These are phyloP conservation scores for Colletotrichum simmondsii DNA, from an alignment of 2,329 filamentous ascomycete genomes.

Conservation along the genomic window DNA sequence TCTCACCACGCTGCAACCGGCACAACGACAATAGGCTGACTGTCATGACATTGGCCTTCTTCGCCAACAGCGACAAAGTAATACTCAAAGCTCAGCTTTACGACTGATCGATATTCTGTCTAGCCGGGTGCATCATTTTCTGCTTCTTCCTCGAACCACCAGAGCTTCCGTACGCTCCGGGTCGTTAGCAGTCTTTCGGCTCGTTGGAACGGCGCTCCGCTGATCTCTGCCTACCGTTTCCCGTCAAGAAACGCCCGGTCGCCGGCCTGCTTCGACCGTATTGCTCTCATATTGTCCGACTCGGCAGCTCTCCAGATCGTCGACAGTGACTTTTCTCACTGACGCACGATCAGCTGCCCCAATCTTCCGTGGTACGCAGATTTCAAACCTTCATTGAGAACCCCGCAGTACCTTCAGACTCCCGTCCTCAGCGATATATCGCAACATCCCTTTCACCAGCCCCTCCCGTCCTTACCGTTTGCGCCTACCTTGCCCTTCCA, in stretches of 20 bases:
- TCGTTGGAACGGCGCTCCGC: neutral
- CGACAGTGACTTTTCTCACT: neutral
- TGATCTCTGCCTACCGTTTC: slow-evolving; percentile 11
- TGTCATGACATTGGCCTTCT: slow-evolving; percentile 2
- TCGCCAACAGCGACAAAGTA: neutral
- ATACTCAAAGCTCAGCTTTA: neutral
- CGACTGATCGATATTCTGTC: neutral
- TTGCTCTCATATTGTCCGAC: neutral
- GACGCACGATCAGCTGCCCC: neutral
- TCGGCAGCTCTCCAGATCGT: neutral
- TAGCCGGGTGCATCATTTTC: neutral
- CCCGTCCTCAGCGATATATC: neutral
- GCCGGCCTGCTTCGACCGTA: neutral
- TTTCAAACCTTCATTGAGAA: slow-evolving; percentile 7
- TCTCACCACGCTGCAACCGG: slow-evolving; percentile 1
- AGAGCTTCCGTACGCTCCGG: neutral
- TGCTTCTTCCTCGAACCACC: neutral
- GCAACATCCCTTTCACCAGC: neutral
- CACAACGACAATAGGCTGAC: slow-evolving; percentile 8
- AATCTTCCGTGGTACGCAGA: slow-evolving; percentile 5
- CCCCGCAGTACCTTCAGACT: neutral
- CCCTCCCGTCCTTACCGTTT: slow-evolving; percentile 11
- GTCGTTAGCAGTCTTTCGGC: neutral
- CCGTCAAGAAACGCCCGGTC: neutral
- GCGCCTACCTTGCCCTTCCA: neutral